Evolutionary conservation across 108 stramenopile species (phyloP).

Genomic region (Nannochloropsis oceanica): DNA sequence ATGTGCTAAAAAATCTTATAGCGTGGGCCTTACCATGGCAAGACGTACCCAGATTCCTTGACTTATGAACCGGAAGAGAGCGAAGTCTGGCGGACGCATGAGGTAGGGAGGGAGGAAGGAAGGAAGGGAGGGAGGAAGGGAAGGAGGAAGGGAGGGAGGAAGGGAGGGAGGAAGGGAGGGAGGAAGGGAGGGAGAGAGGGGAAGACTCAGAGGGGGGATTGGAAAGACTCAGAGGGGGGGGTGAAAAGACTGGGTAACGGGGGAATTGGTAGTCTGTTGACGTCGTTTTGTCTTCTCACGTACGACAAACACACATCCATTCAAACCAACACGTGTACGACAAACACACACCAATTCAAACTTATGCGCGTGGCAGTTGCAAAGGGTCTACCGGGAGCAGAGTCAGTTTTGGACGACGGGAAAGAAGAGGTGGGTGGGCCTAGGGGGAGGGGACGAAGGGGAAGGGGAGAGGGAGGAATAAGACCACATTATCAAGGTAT

Average conservation of each 20-base stretch:
- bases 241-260: no score
- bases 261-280: no score
- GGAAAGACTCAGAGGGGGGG: no score
- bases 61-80: slow-evolving; percentile 32
- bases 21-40: background rate
- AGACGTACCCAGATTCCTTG: slow-evolving; percentile 14
- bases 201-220: no score
- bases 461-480: background rate
- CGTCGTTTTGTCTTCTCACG: no score
- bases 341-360: no score
- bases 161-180: background rate
- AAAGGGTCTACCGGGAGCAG: background rate
- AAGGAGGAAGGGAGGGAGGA: background rate
- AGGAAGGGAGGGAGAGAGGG: background rate
- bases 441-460: background rate
- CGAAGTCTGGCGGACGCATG: slow-evolving; percentile 25
- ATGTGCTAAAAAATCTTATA: background rate
- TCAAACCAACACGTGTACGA: no score
- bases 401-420: background rate
- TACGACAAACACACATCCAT: no score
- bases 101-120: background rate
- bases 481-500: background rate
- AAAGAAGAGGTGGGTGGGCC: background rate
- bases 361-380: background rate
- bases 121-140: background rate